phyloP scores from a whole-genome alignment of 371 early-diverging fungal species.

The Mortierella sp. region DNA sequence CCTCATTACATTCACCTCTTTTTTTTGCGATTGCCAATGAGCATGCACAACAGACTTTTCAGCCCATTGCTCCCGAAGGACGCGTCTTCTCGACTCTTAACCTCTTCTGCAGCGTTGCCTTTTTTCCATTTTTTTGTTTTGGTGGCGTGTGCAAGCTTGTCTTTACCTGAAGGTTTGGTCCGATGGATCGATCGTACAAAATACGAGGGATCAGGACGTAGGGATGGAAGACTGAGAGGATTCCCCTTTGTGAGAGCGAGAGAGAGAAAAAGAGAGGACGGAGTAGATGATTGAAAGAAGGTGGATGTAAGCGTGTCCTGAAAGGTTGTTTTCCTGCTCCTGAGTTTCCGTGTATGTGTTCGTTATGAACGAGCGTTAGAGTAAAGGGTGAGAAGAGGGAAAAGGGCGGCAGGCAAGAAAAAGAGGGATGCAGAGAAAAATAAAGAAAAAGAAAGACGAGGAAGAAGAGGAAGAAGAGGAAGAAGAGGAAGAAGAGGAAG shows the following conservation, averaged over 20 bases:
- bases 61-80: too few species aligned
- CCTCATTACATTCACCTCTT: not conserved
- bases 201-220: too few species aligned
- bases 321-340: not conserved
- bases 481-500: not conserved
- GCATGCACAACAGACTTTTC: too few species aligned
- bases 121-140: too few species aligned
- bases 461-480: not conserved
- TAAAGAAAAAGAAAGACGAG: not conserved
- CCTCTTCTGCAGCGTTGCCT: not conserved
- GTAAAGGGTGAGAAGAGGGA: not conserved
- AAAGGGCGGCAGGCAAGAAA: not conserved
- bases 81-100: not conserved
- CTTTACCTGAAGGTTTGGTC: too few species aligned
- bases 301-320: not conserved
- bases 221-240: too few species aligned
- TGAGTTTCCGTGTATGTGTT: not conserved
- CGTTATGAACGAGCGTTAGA: not conserved
- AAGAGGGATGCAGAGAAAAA: not conserved
- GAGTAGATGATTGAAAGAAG: not conserved
- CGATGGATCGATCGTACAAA: too few species aligned
- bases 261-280: not conserved
- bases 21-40: not conserved
- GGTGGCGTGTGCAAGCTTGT: too few species aligned
- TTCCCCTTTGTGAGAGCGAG: not conserved